phyloP scores from a whole-genome alignment of 208 protist species.

The Paratrypanosoma confusum region DNA sequence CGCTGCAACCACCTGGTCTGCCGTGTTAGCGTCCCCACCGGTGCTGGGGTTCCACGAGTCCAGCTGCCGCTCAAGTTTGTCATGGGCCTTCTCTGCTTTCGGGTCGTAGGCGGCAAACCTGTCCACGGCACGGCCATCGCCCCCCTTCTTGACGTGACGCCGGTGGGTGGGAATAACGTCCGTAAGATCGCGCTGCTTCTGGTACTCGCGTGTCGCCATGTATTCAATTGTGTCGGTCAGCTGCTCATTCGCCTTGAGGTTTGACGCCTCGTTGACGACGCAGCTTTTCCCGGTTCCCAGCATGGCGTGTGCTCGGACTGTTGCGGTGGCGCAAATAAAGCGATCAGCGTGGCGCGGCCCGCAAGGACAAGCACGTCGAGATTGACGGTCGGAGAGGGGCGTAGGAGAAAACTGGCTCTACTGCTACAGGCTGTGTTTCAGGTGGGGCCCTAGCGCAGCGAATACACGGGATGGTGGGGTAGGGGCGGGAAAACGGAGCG shows the following conservation, averaged over 20 bases:
- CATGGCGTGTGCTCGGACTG: conserved; percentile 23
- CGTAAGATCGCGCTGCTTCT: conserved; percentile 41
- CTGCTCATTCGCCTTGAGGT: conserved; percentile 83
- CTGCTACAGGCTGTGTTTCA: too few relatives aligned
- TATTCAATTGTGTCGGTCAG: conserved; percentile 72
- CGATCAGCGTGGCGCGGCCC: too few relatives aligned
- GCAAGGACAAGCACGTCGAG: too few relatives aligned
- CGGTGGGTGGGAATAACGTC: conserved; percentile 83
- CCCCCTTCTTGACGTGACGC: conserved; percentile 13
- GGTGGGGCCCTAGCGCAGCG: too few relatives aligned
- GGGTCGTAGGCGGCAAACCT: conserved; percentile 65
- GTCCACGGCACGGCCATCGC: conserved; percentile 7
- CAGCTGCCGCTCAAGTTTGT: conserved; percentile 9
- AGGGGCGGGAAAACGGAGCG: too few relatives aligned
- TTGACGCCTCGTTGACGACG: conserved; percentile 82
- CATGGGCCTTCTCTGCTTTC: conserved; percentile 31
- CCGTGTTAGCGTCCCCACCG: conserved; percentile 18
- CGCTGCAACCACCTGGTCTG: conserved; percentile 2
- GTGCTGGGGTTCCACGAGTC: too few relatives aligned
- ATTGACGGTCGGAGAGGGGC: too few relatives aligned
- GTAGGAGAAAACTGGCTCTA: too few relatives aligned
- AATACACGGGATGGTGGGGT: too few relatives aligned
- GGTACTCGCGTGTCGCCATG: conserved; percentile 66
- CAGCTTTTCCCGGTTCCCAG: conserved; percentile 82
- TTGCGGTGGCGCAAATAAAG: too few relatives aligned